Percentiles rank a stretch among this genome's conserved stretches.
Conservation (phyloP, 257 asterid species). For the Phtheirospermum japonicum region DNA sequence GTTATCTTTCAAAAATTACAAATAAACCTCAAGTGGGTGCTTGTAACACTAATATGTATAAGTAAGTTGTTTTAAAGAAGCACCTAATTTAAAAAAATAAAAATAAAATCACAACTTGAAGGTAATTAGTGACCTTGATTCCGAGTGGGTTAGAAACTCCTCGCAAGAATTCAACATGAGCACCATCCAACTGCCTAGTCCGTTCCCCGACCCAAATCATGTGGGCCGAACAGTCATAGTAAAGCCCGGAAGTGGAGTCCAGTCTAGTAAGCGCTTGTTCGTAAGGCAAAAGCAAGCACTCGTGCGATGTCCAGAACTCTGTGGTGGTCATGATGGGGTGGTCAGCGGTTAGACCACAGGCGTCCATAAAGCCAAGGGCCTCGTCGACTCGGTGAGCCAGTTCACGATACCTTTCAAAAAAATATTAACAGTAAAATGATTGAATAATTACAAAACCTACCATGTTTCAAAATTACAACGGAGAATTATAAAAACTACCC, state of each 20-base stretch:
- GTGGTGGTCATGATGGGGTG: slow-evolving; percentile 64
- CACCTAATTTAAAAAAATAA: background rate
- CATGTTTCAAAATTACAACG: background rate
- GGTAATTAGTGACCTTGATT: slow-evolving; percentile 43
- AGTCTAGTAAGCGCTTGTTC: slow-evolving; percentile 63
- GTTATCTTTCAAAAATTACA: background rate
- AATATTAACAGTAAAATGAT: slow-evolving; percentile 3
- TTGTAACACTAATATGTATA: background rate
- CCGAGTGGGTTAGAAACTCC: slow-evolving; percentile 68
- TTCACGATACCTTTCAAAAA: slow-evolving; percentile 47
- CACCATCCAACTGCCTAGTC: slow-evolving; percentile 61
- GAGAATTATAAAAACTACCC: too few relatives aligned
- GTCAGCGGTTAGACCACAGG: slow-evolving; percentile 57
- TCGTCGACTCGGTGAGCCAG: slow-evolving; percentile 66
- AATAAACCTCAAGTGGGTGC: background rate
- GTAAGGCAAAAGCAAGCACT: slow-evolving; percentile 61
- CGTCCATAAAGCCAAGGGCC: slow-evolving; percentile 65
- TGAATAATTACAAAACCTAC: background rate
- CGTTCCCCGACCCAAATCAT: slow-evolving; percentile 75
- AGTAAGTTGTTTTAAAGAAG: background rate
- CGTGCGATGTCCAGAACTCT: slow-evolving; percentile 74
- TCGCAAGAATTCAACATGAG: slow-evolving; percentile 63
- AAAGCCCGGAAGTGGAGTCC: slow-evolving; percentile 64
- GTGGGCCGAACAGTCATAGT: slow-evolving; percentile 67
- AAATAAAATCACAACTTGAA: background rate